Conservation (phyloP, 225 moss, liverwort and hornwort species). For the Ulota crispa region DNA sequence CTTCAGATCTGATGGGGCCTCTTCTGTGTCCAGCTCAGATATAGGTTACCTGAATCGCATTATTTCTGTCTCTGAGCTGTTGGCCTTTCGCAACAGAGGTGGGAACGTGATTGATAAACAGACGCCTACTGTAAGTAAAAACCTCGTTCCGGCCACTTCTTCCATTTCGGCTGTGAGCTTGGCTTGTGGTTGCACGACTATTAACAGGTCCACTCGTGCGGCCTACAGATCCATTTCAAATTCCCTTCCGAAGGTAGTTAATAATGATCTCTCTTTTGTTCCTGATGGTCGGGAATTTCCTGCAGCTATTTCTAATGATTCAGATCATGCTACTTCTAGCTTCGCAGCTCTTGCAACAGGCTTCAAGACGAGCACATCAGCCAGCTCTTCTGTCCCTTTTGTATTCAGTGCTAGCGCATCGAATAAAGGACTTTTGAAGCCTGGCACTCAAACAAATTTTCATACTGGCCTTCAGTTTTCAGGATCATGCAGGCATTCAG, state of each 20-base stretch:
- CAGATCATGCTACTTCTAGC: slow-evolving; percentile 35
- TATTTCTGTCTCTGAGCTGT: slow-evolving; percentile 64
- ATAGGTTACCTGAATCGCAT: slow-evolving; percentile 47
- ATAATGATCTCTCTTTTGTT: not conserved
- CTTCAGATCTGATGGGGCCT: slow-evolving; percentile 35
- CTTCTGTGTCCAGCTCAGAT: slow-evolving; percentile 48
- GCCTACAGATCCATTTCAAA: slow-evolving; percentile 20
- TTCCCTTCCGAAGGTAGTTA: not conserved
- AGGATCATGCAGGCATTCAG: slow-evolving; percentile 18
- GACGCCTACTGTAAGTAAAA: slow-evolving; percentile 26
- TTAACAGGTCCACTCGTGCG: slow-evolving; percentile 9
- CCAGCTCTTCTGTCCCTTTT: slow-evolving; percentile 47
- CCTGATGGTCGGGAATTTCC: slow-evolving; percentile 21
- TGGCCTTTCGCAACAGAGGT: slow-evolving; percentile 53
- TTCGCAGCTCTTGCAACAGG: slow-evolving; percentile 35
- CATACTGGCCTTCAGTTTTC: slow-evolving; percentile 20
- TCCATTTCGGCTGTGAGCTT: too few relatives aligned
- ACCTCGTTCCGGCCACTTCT: slow-evolving; percentile 39
- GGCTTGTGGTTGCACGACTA: slow-evolving; percentile 15
- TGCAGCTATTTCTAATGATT: slow-evolving; percentile 23
- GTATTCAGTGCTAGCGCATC: slow-evolving; percentile 69
- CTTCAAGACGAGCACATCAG: slow-evolving; percentile 34
- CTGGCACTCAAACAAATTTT: slow-evolving; percentile 35
- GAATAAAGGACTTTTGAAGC: slow-evolving; percentile 26
- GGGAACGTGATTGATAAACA: slow-evolving; percentile 32